A percentile compares a stretch with the other conserved stretches of the same genome.
Conservation (phyloP, 805 yeast species). For the Starmerella lactis-condensi region DNA sequence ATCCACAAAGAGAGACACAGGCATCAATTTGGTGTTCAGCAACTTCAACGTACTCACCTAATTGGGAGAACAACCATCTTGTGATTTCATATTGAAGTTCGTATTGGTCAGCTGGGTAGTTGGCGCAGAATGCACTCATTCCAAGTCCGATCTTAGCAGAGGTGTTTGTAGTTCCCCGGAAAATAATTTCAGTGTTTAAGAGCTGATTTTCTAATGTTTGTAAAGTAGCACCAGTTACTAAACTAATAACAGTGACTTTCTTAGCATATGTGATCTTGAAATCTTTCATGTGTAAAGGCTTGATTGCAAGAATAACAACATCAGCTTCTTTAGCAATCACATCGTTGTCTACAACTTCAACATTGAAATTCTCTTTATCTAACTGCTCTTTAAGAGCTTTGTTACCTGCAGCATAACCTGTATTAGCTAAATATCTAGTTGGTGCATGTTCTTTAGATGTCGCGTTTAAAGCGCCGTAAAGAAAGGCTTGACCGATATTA, state of each 20-base stretch:
- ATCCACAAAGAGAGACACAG: slow-evolving; percentile 85
- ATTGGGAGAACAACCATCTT: slow-evolving; percentile 27
- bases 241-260: neutral
- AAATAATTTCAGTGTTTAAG: too few species aligned
- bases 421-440: slow-evolving; percentile 57
- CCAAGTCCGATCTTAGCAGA: slow-evolving; percentile 89
- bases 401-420: slow-evolving; percentile 36
- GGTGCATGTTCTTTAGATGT: slow-evolving; percentile 41
- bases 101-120: slow-evolving; percentile 28
- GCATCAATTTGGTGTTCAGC: slow-evolving; percentile 87
- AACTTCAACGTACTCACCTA: slow-evolving; percentile 26
- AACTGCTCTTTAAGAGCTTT: slow-evolving; percentile 32
- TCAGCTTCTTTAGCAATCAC: slow-evolving; percentile 46
- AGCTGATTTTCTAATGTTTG: neutral
- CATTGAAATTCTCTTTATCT: slow-evolving; percentile 24
- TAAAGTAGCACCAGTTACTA: slow-evolving; percentile 42
- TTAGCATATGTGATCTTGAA: neutral
- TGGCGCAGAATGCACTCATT: slow-evolving; percentile 77
- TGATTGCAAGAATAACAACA: slow-evolving; percentile 65
- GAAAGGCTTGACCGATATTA: slow-evolving; percentile 72
- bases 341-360: slow-evolving; percentile 34
- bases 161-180: slow-evolving; percentile 91
- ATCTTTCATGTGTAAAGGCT: slow-evolving; percentile 37
- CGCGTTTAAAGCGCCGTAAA: slow-evolving; percentile 43
- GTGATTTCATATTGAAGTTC: slow-evolving; percentile 20